Evolutionary conservation across 176 grass and related monocot genomes (phyloP).

Genomic region (Carex myosuroides): DNA sequence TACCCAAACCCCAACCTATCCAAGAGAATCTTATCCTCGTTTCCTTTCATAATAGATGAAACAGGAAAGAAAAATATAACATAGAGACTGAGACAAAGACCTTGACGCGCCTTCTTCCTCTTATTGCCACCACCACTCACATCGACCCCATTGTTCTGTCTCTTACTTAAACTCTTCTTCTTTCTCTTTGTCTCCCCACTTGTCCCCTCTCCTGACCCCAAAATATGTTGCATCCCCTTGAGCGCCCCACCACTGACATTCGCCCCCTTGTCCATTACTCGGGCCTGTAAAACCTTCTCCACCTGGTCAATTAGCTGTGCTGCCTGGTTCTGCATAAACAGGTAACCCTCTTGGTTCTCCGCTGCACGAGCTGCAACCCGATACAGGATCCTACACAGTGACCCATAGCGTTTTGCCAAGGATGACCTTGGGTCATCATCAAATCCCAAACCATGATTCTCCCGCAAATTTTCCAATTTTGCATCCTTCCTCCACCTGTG

Average conservation of each 20-base stretch:
- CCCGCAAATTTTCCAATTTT: constrained; percentile 38
- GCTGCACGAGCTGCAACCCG: constrained; percentile 60
- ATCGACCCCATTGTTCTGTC: constrained; percentile 48
- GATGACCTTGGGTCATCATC: constrained; percentile 58
- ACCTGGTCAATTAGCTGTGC: constrained; percentile 76
- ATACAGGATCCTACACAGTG: constrained; percentile 45
- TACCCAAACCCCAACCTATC: background rate
- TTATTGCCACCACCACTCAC: constrained; percentile 25
- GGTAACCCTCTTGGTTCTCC: constrained; percentile 54
- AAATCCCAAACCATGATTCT: constrained; percentile 41
- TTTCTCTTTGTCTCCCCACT: constrained; percentile 24
- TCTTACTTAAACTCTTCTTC: constrained; percentile 36
- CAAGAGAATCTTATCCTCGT: background rate
- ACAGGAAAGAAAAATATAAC: background rate
- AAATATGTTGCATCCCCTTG: constrained; percentile 53
- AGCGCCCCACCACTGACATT: constrained; percentile 10
- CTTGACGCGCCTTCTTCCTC: constrained; percentile 58
- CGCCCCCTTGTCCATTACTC: constrained; percentile 47
- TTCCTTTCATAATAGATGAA: background rate
- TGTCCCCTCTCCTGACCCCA: constrained; percentile 24
- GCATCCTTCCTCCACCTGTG: constrained; percentile 91
- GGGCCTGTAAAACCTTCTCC: constrained; percentile 67
- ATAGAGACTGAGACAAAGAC: constrained; percentile 15
- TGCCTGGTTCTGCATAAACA: constrained; percentile 64
- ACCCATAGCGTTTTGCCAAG: constrained; percentile 42